Conservation (phyloP, 106 monocot species). For the Allium sativum region DNA sequence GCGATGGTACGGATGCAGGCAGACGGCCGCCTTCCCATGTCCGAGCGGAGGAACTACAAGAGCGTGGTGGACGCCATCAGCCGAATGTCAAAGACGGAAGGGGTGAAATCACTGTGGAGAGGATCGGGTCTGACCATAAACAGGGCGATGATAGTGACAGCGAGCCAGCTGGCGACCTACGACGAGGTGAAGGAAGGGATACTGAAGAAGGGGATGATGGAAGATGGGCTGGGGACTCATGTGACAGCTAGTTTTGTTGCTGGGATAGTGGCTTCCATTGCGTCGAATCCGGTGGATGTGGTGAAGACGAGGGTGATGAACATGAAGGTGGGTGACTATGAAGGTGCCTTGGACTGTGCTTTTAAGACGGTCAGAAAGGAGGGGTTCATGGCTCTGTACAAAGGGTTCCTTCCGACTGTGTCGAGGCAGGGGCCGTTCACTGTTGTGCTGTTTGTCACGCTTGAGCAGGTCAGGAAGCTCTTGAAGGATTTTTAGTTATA, state of each 20-base stretch:
- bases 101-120: conserved; percentile 36
- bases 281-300: conserved; percentile 64
- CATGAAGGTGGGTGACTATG: conserved; percentile 31
- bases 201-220: conserved; percentile 19
- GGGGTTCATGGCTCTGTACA: conserved; percentile 52
- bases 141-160: conserved; percentile 66
- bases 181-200: conserved; percentile 54
- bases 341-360: conserved; percentile 39
- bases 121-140: conserved; percentile 48
- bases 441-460: conserved; percentile 63
- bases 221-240: conserved; percentile 48
- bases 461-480: conserved; percentile 57
- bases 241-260: conserved; percentile 43
- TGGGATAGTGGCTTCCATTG: conserved; percentile 50
- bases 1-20: conserved; percentile 84
- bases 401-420: conserved; percentile 57
- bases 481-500: conserved; percentile 34
- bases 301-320: conserved; percentile 64
- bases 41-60: conserved; percentile 44
- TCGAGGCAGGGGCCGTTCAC: conserved; percentile 72
- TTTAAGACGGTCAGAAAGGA: conserved; percentile 47
- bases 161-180: conserved; percentile 63
- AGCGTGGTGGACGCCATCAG: conserved; percentile 45
- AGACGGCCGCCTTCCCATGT: conserved; percentile 54
- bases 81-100: conserved; percentile 30